Evolutionary conservation across 768 basidiomycete species (phyloP).

Genomic region (Tricholoma hemisulphureum): DNA sequence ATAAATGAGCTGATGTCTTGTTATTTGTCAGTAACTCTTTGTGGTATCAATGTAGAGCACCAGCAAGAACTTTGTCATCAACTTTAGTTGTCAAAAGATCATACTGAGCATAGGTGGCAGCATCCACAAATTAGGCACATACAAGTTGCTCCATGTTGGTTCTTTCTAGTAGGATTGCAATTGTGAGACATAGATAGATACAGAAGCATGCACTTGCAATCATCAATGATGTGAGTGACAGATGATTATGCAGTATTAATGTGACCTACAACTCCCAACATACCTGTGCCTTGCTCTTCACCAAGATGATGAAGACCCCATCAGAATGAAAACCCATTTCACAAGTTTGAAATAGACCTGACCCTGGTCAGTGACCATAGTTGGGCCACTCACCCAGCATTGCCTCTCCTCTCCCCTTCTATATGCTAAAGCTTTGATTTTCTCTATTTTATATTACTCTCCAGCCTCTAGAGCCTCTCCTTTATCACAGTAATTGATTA

Average conservation of each 20-base stretch:
- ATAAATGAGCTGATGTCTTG: neutral
- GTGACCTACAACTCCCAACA: neutral
- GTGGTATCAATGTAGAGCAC: neutral
- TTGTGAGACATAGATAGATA: slow-evolving; percentile 3
- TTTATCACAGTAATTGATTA: too few relatives aligned
- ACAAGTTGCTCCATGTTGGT: slow-evolving; percentile 16
- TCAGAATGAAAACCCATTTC: neutral
- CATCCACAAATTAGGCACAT: slow-evolving; percentile 3
- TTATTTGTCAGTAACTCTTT: neutral
- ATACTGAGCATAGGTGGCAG: neutral
- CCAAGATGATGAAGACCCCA: neutral
- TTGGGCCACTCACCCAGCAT: too few relatives aligned
- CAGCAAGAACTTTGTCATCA: neutral
- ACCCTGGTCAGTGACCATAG: too few relatives aligned
- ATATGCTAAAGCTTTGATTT: too few relatives aligned
- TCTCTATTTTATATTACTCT: too few relatives aligned
- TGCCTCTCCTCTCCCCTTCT: too few relatives aligned
- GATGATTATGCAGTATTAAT: neutral
- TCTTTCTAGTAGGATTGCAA: slow-evolving; percentile 17
- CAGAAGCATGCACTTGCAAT: neutral
- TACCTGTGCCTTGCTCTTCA: neutral
- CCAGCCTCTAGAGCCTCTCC: too few relatives aligned
- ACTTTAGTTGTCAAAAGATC: slow-evolving; percentile 3
- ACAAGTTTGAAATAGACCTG: neutral
- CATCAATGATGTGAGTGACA: too few relatives aligned